Evolutionary conservation across 2,329 filamentous ascomycete species (phyloP), one percentile per base, ranked within the genome.

Genomic region (Gyromitra esculenta): DNA sequence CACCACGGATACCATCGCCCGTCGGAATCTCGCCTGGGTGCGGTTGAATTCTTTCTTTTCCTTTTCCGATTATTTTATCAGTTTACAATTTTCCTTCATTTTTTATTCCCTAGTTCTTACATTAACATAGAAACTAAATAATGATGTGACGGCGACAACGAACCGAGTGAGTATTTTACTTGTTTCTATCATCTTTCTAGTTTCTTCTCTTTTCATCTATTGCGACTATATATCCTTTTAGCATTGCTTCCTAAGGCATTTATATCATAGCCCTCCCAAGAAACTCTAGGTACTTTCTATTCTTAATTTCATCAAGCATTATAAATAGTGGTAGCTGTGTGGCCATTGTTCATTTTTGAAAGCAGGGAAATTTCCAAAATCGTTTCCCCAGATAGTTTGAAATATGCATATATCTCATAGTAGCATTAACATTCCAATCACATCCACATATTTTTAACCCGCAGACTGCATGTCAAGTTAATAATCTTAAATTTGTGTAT

Each of bases 21-120:
- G 65, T 73, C 18, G 69, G 77, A 21, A 74, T 77, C n/a, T 73
- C 66, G 13, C 79, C 77, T 39, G 69, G 77, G 56, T 79, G 73
- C 60, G 77, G 69, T 56, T 79, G 65, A 67, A 41, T 57, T 57
- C n/a, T 66, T 37, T 43, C 43, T 57, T 73, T 66, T n/a, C 7
- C 45, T 45, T 15, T n/a, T 69, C 11, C 6, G 15, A 21, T 6
- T 45, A 6, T 52, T 31, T 15, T 3, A n/a, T 15, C 4, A 31
- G 25, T 48, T 64, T 21, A 39, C 37, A 11, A 54, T 11, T 67
- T 52, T 69, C 25, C n/a, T 37, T 37, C 13, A 5, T 18, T 60
- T 50, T 48, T 37, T 15, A n/a, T 41, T 50, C 25, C 31, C 35
- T 41, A 0, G 8, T 39, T 69, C 66, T 60, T 52, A 60, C 31